Percentiles rank a stretch among this genome's conserved stretches.
phyloP scores from a whole-genome alignment of 2,329 filamentous ascomycete species.

The Emergomyces orientalis region DNA sequence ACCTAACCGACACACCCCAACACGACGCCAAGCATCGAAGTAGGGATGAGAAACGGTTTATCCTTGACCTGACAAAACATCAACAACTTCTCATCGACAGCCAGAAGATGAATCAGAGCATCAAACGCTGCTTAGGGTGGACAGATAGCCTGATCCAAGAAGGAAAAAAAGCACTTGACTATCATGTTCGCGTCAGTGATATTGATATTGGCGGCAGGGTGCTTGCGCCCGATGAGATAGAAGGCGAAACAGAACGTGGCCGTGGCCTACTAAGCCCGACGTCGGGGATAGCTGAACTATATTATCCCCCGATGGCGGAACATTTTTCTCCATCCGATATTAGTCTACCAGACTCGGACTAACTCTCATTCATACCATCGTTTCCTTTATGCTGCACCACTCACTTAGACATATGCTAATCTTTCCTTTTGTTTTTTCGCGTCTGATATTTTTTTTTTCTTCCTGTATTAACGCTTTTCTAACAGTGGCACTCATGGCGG shows the following conservation, averaged over 20 bases:
- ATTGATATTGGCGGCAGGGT: slow-evolving; percentile 74
- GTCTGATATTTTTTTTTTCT: neutral
- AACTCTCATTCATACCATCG: neutral
- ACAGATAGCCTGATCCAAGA: slow-evolving; percentile 86
- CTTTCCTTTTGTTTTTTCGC: neutral
- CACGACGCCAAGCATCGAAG: slow-evolving; percentile 48
- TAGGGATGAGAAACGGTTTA: slow-evolving; percentile 72
- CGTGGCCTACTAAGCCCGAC: slow-evolving; percentile 28
- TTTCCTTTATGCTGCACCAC: neutral
- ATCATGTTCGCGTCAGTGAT: slow-evolving; percentile 68
- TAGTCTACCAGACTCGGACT: neutral
- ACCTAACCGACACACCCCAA: slow-evolving; percentile 26
- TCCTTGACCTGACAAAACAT: slow-evolving; percentile 77
- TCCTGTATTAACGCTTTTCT: neutral
- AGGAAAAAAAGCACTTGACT: slow-evolving; percentile 76
- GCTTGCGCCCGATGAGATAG: slow-evolving; percentile 56
- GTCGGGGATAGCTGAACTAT: slow-evolving; percentile 2
- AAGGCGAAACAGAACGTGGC: slow-evolving; percentile 28
- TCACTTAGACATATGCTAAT: neutral
- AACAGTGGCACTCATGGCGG: neutral
- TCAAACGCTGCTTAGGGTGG: slow-evolving; percentile 80
- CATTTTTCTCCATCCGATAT: neutral
- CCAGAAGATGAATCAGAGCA: slow-evolving; percentile 89
- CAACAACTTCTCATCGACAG: slow-evolving; percentile 80
- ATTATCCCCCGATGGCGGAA: neutral